phyloP scores from a whole-genome alignment of 805 yeast genomes.

The Torulaspora microellipsoides region DNA sequence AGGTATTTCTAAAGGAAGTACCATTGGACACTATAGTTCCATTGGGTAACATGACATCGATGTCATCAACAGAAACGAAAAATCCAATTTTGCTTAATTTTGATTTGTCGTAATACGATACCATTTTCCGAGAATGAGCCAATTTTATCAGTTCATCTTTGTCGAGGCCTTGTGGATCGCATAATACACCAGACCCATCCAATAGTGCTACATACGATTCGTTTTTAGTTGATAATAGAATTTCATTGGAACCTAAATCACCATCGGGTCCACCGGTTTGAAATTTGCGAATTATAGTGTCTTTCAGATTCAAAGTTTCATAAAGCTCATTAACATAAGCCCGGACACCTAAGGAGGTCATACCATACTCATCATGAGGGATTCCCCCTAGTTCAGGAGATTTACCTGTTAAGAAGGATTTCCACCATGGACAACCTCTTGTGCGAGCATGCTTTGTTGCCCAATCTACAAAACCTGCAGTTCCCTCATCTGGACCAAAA shows the following conservation, averaged over 20 bases:
- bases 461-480: slow-evolving; percentile 95
- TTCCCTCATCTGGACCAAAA: slow-evolving; percentile 99
- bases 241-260: slow-evolving; percentile 94
- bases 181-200: slow-evolving; percentile 94
- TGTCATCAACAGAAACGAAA: slow-evolving; percentile 79
- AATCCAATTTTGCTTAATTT: slow-evolving; percentile 74
- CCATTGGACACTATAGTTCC: slow-evolving; percentile 77
- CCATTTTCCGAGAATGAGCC: slow-evolving; percentile 73
- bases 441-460: slow-evolving; percentile 89
- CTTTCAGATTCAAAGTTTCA: slow-evolving; percentile 61
- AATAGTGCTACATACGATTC: slow-evolving; percentile 85
- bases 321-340: slow-evolving; percentile 86
- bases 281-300: slow-evolving; percentile 62
- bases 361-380: slow-evolving; percentile 97
- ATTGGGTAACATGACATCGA: slow-evolving; percentile 69
- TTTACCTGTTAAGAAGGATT: slow-evolving; percentile 96
- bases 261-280: slow-evolving; percentile 99
- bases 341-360: slow-evolving; percentile 93
- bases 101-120: slow-evolving; percentile 60
- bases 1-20: slow-evolving; percentile 81
- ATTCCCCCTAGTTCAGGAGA: slow-evolving; percentile 90
- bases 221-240: slow-evolving; percentile 65
- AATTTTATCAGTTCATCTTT: slow-evolving; percentile 71
- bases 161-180: slow-evolving; percentile 86
- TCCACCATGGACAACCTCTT: slow-evolving; percentile 98